A percentile compares a stretch with the other conserved stretches of the same genome.
phyloP scores from a whole-genome alignment of 495 filamentous ascomycete species.

The Xylaria longipes region DNA sequence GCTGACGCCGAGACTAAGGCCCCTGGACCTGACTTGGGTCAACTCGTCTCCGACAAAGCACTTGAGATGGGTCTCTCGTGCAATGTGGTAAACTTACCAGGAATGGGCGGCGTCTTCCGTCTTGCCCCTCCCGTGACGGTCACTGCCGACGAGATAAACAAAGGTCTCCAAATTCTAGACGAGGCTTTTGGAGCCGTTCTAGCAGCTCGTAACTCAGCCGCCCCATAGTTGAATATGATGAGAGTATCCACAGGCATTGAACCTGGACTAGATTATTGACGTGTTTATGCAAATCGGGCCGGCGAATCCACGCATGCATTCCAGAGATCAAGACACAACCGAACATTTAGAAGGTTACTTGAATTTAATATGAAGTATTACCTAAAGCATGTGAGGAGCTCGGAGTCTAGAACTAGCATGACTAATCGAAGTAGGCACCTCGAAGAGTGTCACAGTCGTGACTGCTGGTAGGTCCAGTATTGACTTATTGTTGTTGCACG shows the following conservation, averaged over 20 bases:
- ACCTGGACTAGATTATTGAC: background rate
- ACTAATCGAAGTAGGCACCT: background rate
- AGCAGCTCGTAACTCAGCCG: background rate
- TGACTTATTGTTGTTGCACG: no score
- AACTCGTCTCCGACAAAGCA: slow-evolving; percentile 50
- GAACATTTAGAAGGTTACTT: background rate
- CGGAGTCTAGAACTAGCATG: background rate
- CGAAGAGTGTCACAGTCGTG: no score
- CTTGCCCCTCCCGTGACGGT: slow-evolving; percentile 66
- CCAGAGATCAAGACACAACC: background rate
- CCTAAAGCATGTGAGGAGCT: background rate
- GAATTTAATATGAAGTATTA: background rate
- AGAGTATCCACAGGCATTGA: background rate
- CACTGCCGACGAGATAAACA: slow-evolving; percentile 54
- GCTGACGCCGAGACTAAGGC: slow-evolving; percentile 49
- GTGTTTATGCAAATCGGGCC: background rate
- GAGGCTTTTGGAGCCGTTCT: slow-evolving; percentile 45
- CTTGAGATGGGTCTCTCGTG: slow-evolving; percentile 59
- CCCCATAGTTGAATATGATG: background rate
- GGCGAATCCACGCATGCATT: background rate
- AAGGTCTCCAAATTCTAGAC: slow-evolving; percentile 55
- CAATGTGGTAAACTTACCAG: slow-evolving; percentile 56
- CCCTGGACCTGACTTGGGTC: slow-evolving; percentile 54
- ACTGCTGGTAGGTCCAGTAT: no score
- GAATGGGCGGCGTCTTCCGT: slow-evolving; percentile 61